These are phyloP conservation scores for Gynandropsis gynandra DNA, from an alignment of 345 rosid genomes.

Conservation along the genomic window DNA sequence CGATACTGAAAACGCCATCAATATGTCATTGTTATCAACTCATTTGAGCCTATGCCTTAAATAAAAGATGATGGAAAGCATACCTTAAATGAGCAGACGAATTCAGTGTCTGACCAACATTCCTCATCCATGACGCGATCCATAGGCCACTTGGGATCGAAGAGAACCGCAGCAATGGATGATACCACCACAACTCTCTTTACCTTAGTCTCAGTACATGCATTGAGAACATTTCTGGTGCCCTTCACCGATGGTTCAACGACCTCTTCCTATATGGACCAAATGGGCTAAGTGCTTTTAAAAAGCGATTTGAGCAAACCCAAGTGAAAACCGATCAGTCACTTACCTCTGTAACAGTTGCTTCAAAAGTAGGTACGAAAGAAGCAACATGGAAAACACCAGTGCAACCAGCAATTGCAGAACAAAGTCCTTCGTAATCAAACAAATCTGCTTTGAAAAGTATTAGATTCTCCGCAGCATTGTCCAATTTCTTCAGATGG, in stretches of 20 bases:
- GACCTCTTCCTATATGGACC: slow-evolving; percentile 31
- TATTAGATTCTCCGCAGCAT: slow-evolving; percentile 33
- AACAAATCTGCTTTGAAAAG: slow-evolving; percentile 39
- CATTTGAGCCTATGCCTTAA: neutral
- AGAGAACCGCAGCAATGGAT: slow-evolving; percentile 33
- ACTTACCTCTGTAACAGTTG: slow-evolving; percentile 35
- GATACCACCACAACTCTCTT: slow-evolving; percentile 45
- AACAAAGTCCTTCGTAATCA: slow-evolving; percentile 33
- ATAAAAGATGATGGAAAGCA: neutral
- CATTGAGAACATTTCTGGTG: slow-evolving; percentile 38
- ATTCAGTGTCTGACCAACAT: slow-evolving; percentile 38
- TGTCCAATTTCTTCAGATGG: slow-evolving; percentile 36
- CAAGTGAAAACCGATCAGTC: neutral
- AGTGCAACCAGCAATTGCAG: slow-evolving; percentile 37
- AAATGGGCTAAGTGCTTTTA: neutral
- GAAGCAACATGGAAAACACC: slow-evolving; percentile 51
- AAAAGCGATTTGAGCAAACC: slow-evolving; percentile 2
- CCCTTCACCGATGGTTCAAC: slow-evolving; percentile 39
- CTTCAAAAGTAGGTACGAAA: slow-evolving; percentile 29
- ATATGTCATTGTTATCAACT: no score
- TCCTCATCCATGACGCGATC: slow-evolving; percentile 30
- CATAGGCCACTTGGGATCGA: slow-evolving; percentile 36
- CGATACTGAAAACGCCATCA: no score
- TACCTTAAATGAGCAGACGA: slow-evolving; percentile 31
- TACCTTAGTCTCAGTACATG: slow-evolving; percentile 38